Conservation (phyloP, 2,329 filamentous ascomycete genomes). For the Pyrenochaeta sp. region DNA sequence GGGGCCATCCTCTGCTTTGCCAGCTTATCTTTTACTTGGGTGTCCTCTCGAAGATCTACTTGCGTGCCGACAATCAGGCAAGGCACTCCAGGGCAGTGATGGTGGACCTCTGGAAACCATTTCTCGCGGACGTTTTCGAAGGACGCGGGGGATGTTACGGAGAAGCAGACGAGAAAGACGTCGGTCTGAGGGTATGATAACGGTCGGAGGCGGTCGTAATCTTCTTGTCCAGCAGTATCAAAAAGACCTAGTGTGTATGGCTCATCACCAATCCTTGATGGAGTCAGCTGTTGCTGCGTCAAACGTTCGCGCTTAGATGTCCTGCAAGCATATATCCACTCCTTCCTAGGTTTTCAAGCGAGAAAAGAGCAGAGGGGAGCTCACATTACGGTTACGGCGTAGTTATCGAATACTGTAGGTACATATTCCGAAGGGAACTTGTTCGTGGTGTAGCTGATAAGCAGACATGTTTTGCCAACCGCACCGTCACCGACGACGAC, state of each 20-base stretch:
- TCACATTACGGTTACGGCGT: conserved; percentile 99
- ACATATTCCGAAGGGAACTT: conserved; percentile 99
- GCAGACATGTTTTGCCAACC: conserved; percentile 97
- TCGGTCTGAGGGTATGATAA: conserved; percentile 98
- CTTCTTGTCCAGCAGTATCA: conserved; percentile 98
- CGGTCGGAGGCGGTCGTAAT: conserved; percentile 96
- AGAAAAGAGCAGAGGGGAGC: conserved; percentile 46
- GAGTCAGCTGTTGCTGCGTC: conserved; percentile 33
- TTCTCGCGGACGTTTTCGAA: conserved; percentile 99
- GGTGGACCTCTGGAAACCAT: conserved; percentile 98
- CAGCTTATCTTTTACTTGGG: conserved; percentile 87
- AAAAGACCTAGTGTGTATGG: conserved; percentile 97
- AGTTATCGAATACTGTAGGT: conserved; percentile 99
- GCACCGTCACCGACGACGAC: conserved; percentile 99
- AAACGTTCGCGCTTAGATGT: neutral
- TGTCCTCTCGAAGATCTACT: conserved; percentile 92
- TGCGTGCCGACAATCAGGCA: conserved; percentile 98
- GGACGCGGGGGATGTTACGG: conserved; percentile 93
- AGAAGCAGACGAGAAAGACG: conserved; percentile 98
- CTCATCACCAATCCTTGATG: conserved; percentile 92
- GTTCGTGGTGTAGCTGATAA: conserved; percentile 99
- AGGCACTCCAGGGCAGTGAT: conserved; percentile 97
- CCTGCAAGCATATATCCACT: neutral
- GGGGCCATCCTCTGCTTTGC: conserved; percentile 96
- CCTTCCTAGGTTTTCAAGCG: neutral